These are phyloP conservation scores for Auricularia cornea DNA, from an alignment of 768 basidiomycete species.

Conservation along the genomic window DNA sequence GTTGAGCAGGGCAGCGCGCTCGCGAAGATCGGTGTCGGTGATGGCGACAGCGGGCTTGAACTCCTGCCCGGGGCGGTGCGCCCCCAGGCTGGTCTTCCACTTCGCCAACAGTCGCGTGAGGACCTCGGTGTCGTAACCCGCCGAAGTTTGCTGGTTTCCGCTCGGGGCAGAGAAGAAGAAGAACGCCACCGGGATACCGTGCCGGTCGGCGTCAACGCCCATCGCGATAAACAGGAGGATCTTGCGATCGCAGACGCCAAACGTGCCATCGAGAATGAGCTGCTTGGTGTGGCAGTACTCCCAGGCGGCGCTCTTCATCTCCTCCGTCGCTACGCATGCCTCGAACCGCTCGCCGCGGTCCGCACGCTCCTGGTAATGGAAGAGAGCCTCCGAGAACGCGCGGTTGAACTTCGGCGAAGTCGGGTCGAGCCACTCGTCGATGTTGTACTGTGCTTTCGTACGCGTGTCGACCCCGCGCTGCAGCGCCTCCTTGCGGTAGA, in stretches of 20 bases:
- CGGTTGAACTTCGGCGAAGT: slow-evolving; percentile 4
- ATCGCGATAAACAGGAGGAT: slow-evolving; percentile 26
- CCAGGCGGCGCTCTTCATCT: slow-evolving; percentile 10
- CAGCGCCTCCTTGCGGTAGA: not conserved
- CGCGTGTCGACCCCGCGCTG: not conserved
- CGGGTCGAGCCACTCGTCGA: slow-evolving; percentile 7
- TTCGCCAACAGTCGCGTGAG: slow-evolving; percentile 16
- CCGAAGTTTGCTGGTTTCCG: slow-evolving; percentile 16
- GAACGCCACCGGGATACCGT: slow-evolving; percentile 25
- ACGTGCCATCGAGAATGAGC: slow-evolving; percentile 18
- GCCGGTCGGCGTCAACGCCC: slow-evolving; percentile 20
- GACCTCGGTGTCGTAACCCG: slow-evolving; percentile 15
- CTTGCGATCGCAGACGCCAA: slow-evolving; percentile 13
- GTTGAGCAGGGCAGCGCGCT: slow-evolving; percentile 23
- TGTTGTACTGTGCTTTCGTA: not conserved
- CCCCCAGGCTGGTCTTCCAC: slow-evolving; percentile 17
- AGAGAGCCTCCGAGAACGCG: slow-evolving; percentile 3
- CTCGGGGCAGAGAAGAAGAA: slow-evolving; percentile 28
- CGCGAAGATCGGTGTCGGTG: slow-evolving; percentile 29
- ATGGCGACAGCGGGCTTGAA: slow-evolving; percentile 19
- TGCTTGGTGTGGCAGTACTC: slow-evolving; percentile 3
- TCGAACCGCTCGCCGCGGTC: slow-evolving; percentile 2
- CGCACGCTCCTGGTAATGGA: slow-evolving; percentile 5
- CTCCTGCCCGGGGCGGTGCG: not conserved
- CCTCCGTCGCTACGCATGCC: slow-evolving; percentile 4